Percentiles rank a stretch among this genome's conserved stretches.
phyloP scores from a whole-genome alignment of 352 stramenopile species.

The Globisporangium lucens region DNA sequence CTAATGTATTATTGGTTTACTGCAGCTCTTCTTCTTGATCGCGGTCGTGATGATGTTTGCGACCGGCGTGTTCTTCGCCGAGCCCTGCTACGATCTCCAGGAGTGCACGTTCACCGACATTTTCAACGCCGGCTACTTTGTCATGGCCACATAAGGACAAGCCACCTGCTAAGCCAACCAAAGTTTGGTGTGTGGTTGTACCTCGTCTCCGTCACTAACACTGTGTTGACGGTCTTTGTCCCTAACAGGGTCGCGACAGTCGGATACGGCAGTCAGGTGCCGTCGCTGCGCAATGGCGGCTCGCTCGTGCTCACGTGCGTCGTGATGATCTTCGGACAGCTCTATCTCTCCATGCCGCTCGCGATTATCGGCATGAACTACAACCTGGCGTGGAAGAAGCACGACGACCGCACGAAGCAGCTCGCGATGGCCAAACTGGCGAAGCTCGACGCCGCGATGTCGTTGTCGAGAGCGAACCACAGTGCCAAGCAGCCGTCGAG shows the following conservation, averaged over 20 bases:
- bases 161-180: too few species aligned
- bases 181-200: too few species aligned
- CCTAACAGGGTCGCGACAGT: conserved; percentile 42
- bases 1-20: neutral
- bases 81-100: conserved; percentile 49
- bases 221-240: neutral
- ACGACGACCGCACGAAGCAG: conserved; percentile 19
- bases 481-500: neutral
- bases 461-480: neutral
- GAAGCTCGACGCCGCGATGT: neutral
- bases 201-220: neutral
- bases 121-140: conserved; percentile 57
- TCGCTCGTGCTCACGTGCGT: conserved; percentile 33
- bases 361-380: conserved; percentile 57
- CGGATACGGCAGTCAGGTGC: conserved; percentile 50
- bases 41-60: conserved; percentile 56
- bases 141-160: conserved; percentile 48
- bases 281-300: conserved; percentile 34
- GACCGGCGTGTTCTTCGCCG: conserved; percentile 50
- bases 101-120: conserved; percentile 57
- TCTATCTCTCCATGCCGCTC: conserved; percentile 60
- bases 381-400: conserved; percentile 33
- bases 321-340: conserved; percentile 54
- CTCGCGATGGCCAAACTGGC: neutral
- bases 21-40: conserved; percentile 49